Base-by-base conservation (phyloP, 768 basidiomycete genomes). In the Hypsizygus marmoreus region DNA sequence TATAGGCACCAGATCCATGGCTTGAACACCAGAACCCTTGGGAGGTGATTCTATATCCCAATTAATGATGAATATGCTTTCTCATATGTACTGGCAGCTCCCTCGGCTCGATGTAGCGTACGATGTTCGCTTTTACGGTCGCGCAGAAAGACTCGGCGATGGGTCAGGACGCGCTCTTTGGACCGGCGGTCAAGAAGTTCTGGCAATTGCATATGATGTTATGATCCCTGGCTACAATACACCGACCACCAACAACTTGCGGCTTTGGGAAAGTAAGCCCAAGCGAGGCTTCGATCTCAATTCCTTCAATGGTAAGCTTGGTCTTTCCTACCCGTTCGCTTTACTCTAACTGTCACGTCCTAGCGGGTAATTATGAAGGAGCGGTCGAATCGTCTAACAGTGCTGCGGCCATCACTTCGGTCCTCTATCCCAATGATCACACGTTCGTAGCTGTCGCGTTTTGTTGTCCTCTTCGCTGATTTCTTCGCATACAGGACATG, bases 351-450 rank as follows among this genome's bases (percentile, higher is more conserved):
- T 24, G 11, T n/a, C 31, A 17, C 12, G 25, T 39, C 8, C 12
- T 50, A 91, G 91, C 92, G 49, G 95, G 95, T 33, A 86, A 95
- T 67, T 98, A 98, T 63, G 92, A 93, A 59, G 82, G 74, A 34
- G 91, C 94, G 2, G 88, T 98, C 19, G 86, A 88, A 56, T 78
- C 90, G 1, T 89, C 87, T 25, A 93, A 94, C 65, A 86, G 86
- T 54, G 97, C 97, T 9, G 88, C 85, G 47, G 91, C 90, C 26
- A 97, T 99, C 62, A 97, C 95, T 3, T 84, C 90, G 7, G 95
- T 97, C 6, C 74, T 97, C 24, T 98, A 99, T 69, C 97, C 95
- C 20, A 95, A 97, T 62, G 95, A 97, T 62, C 88, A 93, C 57
- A 89, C 84, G 66, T 75, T 61, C 63, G 72, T 75, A 53, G 53